Conservation (phyloP, 495 filamentous ascomycete genomes). For the Hyaloscypha finlandica region DNA sequence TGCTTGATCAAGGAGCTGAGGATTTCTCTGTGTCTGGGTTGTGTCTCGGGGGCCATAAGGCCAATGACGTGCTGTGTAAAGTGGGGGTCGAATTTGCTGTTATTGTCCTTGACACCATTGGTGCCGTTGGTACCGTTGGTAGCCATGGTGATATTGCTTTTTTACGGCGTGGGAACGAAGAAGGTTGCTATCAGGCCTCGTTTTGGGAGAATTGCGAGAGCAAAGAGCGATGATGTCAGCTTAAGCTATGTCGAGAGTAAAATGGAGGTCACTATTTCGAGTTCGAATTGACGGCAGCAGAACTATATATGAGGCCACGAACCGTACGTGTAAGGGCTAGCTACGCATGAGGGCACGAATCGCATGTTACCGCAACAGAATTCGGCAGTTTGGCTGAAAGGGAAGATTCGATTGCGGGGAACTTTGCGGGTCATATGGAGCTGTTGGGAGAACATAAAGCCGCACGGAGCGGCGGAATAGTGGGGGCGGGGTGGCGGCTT, state of each 20-base stretch:
- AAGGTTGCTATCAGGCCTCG: neutral
- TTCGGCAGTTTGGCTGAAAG: conserved; percentile 5
- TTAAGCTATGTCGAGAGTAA: neutral
- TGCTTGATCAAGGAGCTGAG: conserved; percentile 57
- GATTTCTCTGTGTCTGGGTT: conserved; percentile 55
- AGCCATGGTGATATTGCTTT: conserved; percentile 29
- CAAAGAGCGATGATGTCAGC: conserved; percentile 4
- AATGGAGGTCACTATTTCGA: conserved; percentile 9
- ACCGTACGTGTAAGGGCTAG: neutral
- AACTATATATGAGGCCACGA: neutral
- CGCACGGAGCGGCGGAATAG: neutral
- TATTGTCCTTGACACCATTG: conserved; percentile 22
- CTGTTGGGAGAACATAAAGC: conserved; percentile 17
- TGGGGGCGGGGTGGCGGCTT: conserved; percentile 12
- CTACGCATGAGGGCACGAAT: conserved; percentile 3
- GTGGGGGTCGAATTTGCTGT: conserved; percentile 54
- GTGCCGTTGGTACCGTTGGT: conserved; percentile 32
- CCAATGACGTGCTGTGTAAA: conserved; percentile 66
- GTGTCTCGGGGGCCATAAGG: conserved; percentile 66
- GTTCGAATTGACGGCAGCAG: neutral
- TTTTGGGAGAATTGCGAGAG: neutral
- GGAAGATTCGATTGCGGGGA: neutral
- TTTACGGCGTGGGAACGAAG: neutral
- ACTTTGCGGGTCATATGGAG: neutral
- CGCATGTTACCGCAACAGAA: neutral